Evolutionary conservation across 352 stramenopile species (phyloP).

Genomic region (Pythium rhizo-oryzae): DNA sequence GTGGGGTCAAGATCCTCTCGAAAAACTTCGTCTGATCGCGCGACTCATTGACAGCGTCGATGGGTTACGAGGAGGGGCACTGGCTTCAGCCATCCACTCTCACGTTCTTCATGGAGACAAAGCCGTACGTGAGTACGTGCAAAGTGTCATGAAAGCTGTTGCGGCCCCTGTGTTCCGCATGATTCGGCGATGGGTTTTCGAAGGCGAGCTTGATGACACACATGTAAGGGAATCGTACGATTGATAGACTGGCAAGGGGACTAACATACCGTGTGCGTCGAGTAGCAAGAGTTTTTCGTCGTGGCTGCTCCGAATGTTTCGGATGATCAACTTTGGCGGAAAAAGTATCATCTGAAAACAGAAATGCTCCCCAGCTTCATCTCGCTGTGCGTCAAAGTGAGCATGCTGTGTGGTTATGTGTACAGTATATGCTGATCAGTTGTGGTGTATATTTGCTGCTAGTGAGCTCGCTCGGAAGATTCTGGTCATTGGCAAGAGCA

Average conservation of each 20-base stretch:
- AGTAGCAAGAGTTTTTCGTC: slow-evolving; percentile 89
- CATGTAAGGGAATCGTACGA: slow-evolving; percentile 51
- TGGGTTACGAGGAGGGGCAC: slow-evolving; percentile 80
- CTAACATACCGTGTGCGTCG: not conserved
- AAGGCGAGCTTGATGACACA: slow-evolving; percentile 84
- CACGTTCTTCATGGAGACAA: slow-evolving; percentile 92
- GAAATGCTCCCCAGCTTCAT: slow-evolving; percentile 91
- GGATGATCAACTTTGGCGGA: slow-evolving; percentile 84
- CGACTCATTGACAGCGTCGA: slow-evolving; percentile 90
- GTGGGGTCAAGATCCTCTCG: slow-evolving; percentile 89
- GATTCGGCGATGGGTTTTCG: slow-evolving; percentile 89
- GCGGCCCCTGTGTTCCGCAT: slow-evolving; percentile 84
- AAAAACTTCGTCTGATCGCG: slow-evolving; percentile 89
- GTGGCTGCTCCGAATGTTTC: slow-evolving; percentile 67
- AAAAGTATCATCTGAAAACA: slow-evolving; percentile 85
- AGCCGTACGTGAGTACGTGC: slow-evolving; percentile 64
- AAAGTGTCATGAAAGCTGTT: slow-evolving; percentile 81
- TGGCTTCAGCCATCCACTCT: slow-evolving; percentile 91
- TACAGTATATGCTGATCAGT: not conserved
- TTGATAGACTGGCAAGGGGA: not conserved
- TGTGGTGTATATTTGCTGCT: not conserved
- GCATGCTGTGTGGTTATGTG: not conserved
- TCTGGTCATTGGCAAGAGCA: slow-evolving; percentile 96
- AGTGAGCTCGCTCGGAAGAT: slow-evolving; percentile 93
- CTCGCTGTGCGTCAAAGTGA: slow-evolving; percentile 49